Conservation (phyloP, 768 basidiomycete species). For the Lactarius hengduanensis region DNA sequence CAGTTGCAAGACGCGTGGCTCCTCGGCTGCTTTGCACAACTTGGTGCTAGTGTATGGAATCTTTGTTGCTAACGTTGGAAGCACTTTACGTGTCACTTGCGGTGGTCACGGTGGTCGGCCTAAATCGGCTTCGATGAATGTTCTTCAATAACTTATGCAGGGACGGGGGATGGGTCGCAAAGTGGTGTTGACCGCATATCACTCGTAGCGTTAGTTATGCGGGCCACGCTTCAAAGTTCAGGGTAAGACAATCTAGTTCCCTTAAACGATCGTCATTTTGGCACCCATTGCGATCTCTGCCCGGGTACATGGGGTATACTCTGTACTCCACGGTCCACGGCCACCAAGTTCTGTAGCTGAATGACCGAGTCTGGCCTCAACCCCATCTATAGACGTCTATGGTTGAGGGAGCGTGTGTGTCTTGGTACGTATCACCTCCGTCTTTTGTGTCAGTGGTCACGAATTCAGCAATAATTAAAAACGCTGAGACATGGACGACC, state of each 20-base stretch:
- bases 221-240: background rate
- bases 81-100: background rate
- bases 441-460: background rate
- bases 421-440: background rate
- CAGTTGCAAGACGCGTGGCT: too few species aligned
- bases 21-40: too few species aligned
- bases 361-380: background rate
- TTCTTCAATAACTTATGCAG: conserved; percentile 41
- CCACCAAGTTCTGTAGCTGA: background rate
- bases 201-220: background rate
- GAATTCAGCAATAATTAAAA: background rate
- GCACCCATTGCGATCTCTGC: background rate
- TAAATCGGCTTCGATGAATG: conserved; percentile 46
- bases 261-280: background rate
- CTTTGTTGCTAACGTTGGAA: too few species aligned
- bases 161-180: too few species aligned
- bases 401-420: too few species aligned
- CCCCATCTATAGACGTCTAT: too few species aligned
- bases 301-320: too few species aligned
- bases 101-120: conserved; percentile 39
- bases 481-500: background rate
- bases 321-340: background rate
- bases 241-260: background rate
- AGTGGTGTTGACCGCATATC: background rate
- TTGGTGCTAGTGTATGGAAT: too few species aligned